Evolutionary conservation across 2,329 filamentous ascomycete genomes (phyloP).

Genomic region (Xylariaceae sp.): DNA sequence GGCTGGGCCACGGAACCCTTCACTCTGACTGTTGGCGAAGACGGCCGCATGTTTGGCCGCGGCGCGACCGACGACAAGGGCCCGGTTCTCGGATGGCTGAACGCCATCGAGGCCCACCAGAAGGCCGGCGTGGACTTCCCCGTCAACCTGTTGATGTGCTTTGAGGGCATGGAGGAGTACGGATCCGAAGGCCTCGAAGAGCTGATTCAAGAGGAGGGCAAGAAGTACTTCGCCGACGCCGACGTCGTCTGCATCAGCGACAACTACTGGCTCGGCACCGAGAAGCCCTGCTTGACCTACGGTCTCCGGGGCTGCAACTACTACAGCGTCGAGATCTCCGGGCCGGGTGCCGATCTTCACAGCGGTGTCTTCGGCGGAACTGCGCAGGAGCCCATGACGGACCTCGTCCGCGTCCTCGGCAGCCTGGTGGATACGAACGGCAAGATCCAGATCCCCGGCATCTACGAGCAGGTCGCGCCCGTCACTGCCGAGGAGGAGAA

Average conservation of each 20-base stretch:
- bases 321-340: constrained; percentile 86
- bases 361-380: constrained; percentile 96
- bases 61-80: constrained; percentile 98
- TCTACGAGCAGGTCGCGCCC: constrained; percentile 88
- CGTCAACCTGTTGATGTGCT: constrained; percentile 98
- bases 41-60: constrained; percentile 93
- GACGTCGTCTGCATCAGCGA: constrained; percentile 98
- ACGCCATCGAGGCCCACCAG: constrained; percentile 95
- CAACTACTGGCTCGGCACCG: constrained; percentile 99
- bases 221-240: constrained; percentile 90
- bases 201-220: constrained; percentile 84
- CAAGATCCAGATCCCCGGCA: constrained; percentile 90
- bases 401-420: constrained; percentile 75
- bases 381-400: constrained; percentile 97
- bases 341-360: constrained; percentile 89
- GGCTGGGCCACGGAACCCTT: constrained; percentile 97
- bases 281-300: constrained; percentile 97
- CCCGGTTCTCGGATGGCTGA: constrained; percentile 93
- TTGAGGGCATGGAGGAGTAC: constrained; percentile 99
- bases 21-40: constrained; percentile 76
- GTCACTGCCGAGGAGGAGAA: constrained; percentile 79
- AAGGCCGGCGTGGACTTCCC: constrained; percentile 92
- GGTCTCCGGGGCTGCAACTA: constrained; percentile 97
- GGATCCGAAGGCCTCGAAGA: constrained; percentile 95
- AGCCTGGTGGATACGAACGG: constrained; percentile 84